Conservation (phyloP, 768 basidiomycete genomes). For the Leccinum obscurum region DNA sequence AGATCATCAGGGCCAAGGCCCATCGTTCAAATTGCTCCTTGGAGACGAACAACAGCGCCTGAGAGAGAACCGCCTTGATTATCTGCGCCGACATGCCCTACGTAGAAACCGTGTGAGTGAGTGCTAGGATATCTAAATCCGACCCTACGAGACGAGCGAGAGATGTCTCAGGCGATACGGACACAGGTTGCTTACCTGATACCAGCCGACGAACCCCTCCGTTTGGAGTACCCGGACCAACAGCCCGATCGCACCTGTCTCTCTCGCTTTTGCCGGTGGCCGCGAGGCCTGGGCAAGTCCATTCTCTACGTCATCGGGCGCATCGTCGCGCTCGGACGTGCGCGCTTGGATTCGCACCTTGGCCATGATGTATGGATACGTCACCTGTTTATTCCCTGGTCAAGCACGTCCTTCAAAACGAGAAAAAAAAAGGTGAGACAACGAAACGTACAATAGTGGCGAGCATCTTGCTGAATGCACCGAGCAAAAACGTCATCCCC, state of each 20-base stretch:
- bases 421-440: neutral
- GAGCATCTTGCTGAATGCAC: slow-evolving; percentile 90
- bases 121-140: neutral
- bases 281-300: slow-evolving; percentile 20
- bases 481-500: slow-evolving; percentile 78
- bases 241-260: slow-evolving; percentile 76
- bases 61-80: slow-evolving; percentile 90
- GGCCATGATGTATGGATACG: slow-evolving; percentile 94
- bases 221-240: slow-evolving; percentile 67
- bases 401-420: neutral
- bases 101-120: neutral
- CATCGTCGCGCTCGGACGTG: slow-evolving; percentile 53
- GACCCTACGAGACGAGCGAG: neutral
- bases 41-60: slow-evolving; percentile 94
- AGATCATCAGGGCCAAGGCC: slow-evolving; percentile 69
- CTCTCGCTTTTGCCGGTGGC: slow-evolving; percentile 36
- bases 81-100: slow-evolving; percentile 98
- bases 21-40: slow-evolving; percentile 97
- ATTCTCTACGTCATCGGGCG: slow-evolving; percentile 14
- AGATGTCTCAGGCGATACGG: neutral
- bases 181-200: slow-evolving; percentile 58
- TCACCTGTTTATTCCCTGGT: slow-evolving; percentile 54
- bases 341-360: slow-evolving; percentile 95
- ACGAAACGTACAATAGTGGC: slow-evolving; percentile 78
- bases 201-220: slow-evolving; percentile 91